Percentiles rank a stretch among this genome's conserved stretches.
Conservation (phyloP, 257 asterid genomes). For the Petunia secreta region DNA sequence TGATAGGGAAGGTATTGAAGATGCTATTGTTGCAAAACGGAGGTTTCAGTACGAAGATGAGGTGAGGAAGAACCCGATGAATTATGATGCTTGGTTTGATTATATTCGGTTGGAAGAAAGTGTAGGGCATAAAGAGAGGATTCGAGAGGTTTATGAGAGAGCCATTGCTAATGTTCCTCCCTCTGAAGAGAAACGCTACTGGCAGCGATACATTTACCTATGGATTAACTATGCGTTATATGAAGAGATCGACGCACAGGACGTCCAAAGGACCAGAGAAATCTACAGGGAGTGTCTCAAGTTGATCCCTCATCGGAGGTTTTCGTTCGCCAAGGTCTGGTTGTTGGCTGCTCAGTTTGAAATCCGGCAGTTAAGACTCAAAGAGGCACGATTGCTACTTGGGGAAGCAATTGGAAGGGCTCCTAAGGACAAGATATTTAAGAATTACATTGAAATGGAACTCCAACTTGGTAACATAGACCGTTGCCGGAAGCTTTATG, state of each 20-base stretch:
- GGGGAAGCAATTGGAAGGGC: constrained; percentile 47
- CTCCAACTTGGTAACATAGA: constrained; percentile 82
- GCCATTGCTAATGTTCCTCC: constrained; percentile 89
- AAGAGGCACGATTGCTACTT: constrained; percentile 41
- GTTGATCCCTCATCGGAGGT: constrained; percentile 47
- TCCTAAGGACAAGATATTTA: constrained; percentile 70
- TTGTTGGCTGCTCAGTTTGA: constrained; percentile 91
- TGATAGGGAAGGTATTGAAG: constrained; percentile 77
- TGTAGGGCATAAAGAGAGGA: constrained; percentile 58
- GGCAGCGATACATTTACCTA: constrained; percentile 86
- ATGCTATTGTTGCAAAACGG: constrained; percentile 83
- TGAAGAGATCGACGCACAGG: constrained; percentile 87
- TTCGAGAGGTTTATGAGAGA: constrained; percentile 81
- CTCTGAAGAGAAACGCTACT: constrained; percentile 80
- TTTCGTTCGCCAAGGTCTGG: constrained; percentile 89
- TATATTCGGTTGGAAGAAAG: constrained; percentile 39
- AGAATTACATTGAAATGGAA: constrained; percentile 91
- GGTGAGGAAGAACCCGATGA: constrained; percentile 76
- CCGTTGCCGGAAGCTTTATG: constrained; percentile 75
- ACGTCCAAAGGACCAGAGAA: constrained; percentile 75
- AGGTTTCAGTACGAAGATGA: constrained; percentile 88
- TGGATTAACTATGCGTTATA: constrained; percentile 87
- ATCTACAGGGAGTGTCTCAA: constrained; percentile 46
- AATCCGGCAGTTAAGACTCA: constrained; percentile 69
- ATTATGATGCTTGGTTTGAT: constrained; percentile 89